Conservation (phyloP, 371 early-diverging fungal species). For the Saksenaea vasiformis region DNA sequence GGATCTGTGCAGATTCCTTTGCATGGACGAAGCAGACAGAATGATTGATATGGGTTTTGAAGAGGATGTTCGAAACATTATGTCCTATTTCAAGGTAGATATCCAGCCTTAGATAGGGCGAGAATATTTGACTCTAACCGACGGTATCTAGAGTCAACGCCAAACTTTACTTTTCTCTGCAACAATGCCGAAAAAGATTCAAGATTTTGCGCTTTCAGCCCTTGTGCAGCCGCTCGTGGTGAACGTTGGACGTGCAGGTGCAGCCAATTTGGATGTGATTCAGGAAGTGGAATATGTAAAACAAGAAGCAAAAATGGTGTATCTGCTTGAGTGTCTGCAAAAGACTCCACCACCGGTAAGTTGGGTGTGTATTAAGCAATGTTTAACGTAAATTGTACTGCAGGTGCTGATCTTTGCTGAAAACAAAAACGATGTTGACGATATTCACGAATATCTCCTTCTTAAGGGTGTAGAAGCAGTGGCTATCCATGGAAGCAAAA, state of each 20-base stretch:
- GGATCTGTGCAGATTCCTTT: constrained; percentile 81
- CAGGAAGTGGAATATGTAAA: constrained; percentile 98
- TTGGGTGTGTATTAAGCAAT: not conserved
- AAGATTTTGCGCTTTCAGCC: constrained; percentile 90
- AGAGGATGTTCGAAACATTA: constrained; percentile 90
- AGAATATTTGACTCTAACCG: not conserved
- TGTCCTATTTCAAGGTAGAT: constrained; percentile 84
- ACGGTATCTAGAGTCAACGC: constrained; percentile 49
- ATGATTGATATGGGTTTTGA: constrained; percentile 99
- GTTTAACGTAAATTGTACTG: not conserved
- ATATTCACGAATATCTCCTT: constrained; percentile 93
- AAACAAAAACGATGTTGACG: constrained; percentile 99
- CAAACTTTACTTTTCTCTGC: constrained; percentile 95
- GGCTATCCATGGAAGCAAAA: constrained; percentile 95
- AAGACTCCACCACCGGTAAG: constrained; percentile 93
- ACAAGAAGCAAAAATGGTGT: constrained; percentile 91
- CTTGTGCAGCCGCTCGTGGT: constrained; percentile 92
- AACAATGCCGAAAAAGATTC: constrained; percentile 98
- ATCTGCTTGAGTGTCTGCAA: constrained; percentile 89
- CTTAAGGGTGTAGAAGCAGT: constrained; percentile 93
- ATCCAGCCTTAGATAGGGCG: not conserved
- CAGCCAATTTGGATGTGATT: constrained; percentile 96
- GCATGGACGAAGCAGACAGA: constrained; percentile 98
- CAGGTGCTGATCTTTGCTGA: constrained; percentile 96
- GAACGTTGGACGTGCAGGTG: constrained; percentile 98